These are phyloP conservation scores for Blastocystis sp. DNA, from an alignment of 352 stramenopile species.

Conservation along the genomic window DNA sequence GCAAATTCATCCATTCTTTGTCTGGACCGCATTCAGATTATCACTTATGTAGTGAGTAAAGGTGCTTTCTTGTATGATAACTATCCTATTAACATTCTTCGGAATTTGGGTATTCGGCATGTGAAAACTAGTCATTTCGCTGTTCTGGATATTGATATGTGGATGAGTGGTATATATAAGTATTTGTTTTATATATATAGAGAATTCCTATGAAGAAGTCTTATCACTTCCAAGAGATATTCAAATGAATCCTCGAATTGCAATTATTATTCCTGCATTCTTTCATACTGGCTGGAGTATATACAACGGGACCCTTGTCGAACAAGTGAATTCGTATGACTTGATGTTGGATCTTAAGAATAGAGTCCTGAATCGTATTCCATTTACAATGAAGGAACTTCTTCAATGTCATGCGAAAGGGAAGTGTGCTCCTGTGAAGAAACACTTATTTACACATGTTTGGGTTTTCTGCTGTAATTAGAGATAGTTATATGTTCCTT, in stretches of 20 bases:
- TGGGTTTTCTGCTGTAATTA: neutral
- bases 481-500: neutral
- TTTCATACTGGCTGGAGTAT: slow-evolving; percentile 34
- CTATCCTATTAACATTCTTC: slow-evolving; percentile 67
- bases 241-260: neutral
- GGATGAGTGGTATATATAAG: neutral
- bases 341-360: neutral
- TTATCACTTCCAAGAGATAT: neutral
- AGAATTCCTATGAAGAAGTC: slow-evolving; percentile 1
- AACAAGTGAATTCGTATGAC: slow-evolving; percentile 10
- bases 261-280: slow-evolving; percentile 44
- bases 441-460: slow-evolving; percentile 57
- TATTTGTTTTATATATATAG: neutral
- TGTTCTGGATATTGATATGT: slow-evolving; percentile 64
- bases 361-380: neutral
- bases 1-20: neutral
- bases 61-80: slow-evolving; percentile 43
- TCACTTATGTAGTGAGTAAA: neutral
- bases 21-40: neutral
- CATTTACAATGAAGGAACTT: slow-evolving; percentile 17
- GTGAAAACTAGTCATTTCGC: slow-evolving; percentile 7
- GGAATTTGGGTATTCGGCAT: slow-evolving; percentile 53
- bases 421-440: neutral
- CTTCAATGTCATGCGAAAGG: neutral
- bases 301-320: slow-evolving; percentile 15